A percentile compares a stretch with the other conserved stretches of the same genome.
Evolutionary conservation across 2,329 filamentous ascomycete species (phyloP).

Genomic region (Cordyceps militaris): DNA sequence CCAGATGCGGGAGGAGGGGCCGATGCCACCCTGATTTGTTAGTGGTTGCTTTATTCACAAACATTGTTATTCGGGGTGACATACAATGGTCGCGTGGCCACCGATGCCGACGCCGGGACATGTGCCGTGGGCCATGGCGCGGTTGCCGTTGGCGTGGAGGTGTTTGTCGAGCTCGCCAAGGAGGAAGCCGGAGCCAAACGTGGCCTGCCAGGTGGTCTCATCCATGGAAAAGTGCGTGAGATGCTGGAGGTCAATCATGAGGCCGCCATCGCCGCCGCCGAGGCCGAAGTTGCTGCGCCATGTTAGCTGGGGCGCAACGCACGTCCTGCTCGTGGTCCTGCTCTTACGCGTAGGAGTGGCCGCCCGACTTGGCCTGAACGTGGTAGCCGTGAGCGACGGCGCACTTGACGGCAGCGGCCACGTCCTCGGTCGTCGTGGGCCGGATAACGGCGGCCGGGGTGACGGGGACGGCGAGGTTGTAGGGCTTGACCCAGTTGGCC

Average conservation of each 20-base stretch:
- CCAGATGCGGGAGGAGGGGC: slow-evolving; percentile 54
- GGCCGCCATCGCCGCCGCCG: slow-evolving; percentile 42
- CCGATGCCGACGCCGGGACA: slow-evolving; percentile 54
- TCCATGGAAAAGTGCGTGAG: slow-evolving; percentile 49
- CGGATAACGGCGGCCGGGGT: slow-evolving; percentile 50
- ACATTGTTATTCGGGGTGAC: too few relatives aligned
- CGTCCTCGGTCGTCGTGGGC: slow-evolving; percentile 45
- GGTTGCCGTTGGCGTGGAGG: slow-evolving; percentile 43
- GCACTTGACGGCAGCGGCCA: slow-evolving; percentile 51
- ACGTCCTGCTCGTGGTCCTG: neutral
- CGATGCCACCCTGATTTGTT: slow-evolving; percentile 40
- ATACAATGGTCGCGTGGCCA: slow-evolving; percentile 50
- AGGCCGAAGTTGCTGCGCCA: slow-evolving; percentile 33
- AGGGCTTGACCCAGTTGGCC: slow-evolving; percentile 42
- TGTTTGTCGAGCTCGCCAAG: slow-evolving; percentile 44
- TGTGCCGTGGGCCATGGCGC: slow-evolving; percentile 54
- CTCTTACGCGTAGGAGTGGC: slow-evolving; percentile 56
- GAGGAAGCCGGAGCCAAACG: slow-evolving; percentile 46
- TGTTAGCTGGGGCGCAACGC: neutral
- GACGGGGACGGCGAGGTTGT: slow-evolving; percentile 44
- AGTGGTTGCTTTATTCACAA: neutral
- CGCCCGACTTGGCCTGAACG: slow-evolving; percentile 56
- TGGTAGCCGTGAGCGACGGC: slow-evolving; percentile 42
- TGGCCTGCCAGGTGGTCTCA: slow-evolving; percentile 43
- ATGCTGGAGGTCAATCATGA: slow-evolving; percentile 49